Percentiles rank a stretch among this genome's conserved stretches.
phyloP scores from a whole-genome alignment of 176 grass and related monocot species.

The Oryza rufipogon region DNA sequence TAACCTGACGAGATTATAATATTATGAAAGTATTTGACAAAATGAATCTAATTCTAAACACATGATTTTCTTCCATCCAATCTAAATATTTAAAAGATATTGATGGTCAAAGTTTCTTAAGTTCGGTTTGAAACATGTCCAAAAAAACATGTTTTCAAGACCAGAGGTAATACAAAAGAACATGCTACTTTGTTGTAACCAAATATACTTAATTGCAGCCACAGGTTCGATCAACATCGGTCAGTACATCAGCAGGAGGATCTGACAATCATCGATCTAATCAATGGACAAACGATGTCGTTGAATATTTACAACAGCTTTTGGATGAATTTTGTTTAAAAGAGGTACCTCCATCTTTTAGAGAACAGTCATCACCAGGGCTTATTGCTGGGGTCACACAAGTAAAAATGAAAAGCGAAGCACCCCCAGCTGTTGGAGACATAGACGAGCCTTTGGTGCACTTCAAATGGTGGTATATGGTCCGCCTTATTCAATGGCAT shows the following conservation, averaged over 20 bases:
- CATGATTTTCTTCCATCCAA: background rate
- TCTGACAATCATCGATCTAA: slow-evolving; percentile 86
- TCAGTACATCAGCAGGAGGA: slow-evolving; percentile 58
- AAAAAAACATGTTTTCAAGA: background rate
- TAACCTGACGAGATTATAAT: background rate
- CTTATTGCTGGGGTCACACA: slow-evolving; percentile 50
- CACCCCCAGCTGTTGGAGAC: slow-evolving; percentile 55
- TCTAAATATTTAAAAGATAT: background rate
- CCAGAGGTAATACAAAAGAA: background rate
- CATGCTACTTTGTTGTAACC: slow-evolving; percentile 22
- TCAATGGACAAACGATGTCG: slow-evolving; percentile 93
- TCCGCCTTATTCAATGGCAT: slow-evolving; percentile 92
- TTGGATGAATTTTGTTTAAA: slow-evolving; percentile 88
- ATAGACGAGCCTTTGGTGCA: slow-evolving; percentile 66
- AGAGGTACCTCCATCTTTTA: slow-evolving; percentile 66
- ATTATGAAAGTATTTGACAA: background rate
- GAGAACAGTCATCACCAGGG: slow-evolving; percentile 72
- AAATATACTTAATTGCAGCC: slow-evolving; percentile 51
- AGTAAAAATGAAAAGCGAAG: slow-evolving; percentile 68
- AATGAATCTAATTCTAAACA: background rate
- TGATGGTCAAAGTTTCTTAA: background rate
- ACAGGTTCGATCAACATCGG: slow-evolving; percentile 66
- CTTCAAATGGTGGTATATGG: slow-evolving; percentile 95
- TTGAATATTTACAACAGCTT: slow-evolving; percentile 88
- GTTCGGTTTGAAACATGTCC: background rate